Evolutionary conservation across 352 stramenopile genomes (phyloP).

Genomic region (Labyrinthula sp.): DNA sequence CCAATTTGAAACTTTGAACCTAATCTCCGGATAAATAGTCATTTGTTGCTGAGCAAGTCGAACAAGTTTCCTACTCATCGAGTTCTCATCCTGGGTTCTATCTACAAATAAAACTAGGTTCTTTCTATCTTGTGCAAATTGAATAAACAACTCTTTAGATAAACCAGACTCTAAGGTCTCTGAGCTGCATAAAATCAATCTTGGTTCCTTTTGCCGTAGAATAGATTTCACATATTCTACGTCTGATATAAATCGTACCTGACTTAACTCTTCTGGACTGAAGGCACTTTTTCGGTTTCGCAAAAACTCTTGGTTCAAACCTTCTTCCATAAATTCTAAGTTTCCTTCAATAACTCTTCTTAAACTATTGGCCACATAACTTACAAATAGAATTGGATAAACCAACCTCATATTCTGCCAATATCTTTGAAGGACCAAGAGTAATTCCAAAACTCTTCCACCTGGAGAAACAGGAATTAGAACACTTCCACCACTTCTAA

Average conservation of each 20-base stretch:
- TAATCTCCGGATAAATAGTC: not conserved
- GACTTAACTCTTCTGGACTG: slow-evolving; percentile 3
- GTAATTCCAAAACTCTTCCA: slow-evolving; percentile 74
- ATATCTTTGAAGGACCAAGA: slow-evolving; percentile 75
- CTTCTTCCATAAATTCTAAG: slow-evolving; percentile 21
- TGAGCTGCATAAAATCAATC: slow-evolving; percentile 15
- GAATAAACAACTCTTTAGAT: slow-evolving; percentile 2
- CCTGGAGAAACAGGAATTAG: slow-evolving; percentile 77
- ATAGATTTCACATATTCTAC: slow-evolving; percentile 18
- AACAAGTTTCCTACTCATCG: slow-evolving; percentile 4
- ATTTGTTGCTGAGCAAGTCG: not conserved
- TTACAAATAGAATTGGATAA: slow-evolving; percentile 48
- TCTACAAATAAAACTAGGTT: slow-evolving; percentile 25
- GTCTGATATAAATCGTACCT: slow-evolving; percentile 9
- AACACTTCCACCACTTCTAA: slow-evolving; percentile 70
- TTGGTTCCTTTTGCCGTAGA: slow-evolving; percentile 18
- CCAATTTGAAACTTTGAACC: slow-evolving; percentile 3
- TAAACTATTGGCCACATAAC: slow-evolving; percentile 42
- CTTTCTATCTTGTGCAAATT: slow-evolving; percentile 3
- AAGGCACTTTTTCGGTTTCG: slow-evolving; percentile 14
- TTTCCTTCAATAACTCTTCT: slow-evolving; percentile 38
- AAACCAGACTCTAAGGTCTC: slow-evolving; percentile 7
- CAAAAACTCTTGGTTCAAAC: slow-evolving; percentile 13
- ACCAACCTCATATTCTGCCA: slow-evolving; percentile 77
- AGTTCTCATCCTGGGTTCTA: slow-evolving; percentile 4